A percentile compares a stretch with the other conserved stretches of the same genome.
Conservation (phyloP, 768 basidiomycete species). For the Pleurotus salmoneostramineus region DNA sequence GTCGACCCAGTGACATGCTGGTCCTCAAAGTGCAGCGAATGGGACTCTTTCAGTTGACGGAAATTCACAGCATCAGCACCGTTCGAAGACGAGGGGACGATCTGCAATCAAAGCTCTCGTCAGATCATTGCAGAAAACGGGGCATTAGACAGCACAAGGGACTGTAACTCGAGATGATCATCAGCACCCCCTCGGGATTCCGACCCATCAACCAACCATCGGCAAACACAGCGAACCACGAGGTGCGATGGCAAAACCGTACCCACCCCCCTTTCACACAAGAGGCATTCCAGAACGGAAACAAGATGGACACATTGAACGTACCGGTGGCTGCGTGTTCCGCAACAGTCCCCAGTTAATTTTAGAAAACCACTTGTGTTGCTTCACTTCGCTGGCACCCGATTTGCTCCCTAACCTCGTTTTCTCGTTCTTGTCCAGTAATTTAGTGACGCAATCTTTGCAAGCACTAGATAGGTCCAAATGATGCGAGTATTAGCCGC, state of each 20-base stretch:
- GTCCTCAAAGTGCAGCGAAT: slow-evolving; percentile 85
- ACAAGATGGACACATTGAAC: slow-evolving; percentile 23
- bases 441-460: slow-evolving; percentile 82
- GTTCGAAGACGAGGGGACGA: slow-evolving; percentile 73
- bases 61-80: slow-evolving; percentile 86
- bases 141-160: background rate
- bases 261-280: slow-evolving; percentile 7
- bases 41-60: slow-evolving; percentile 86
- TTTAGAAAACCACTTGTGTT: slow-evolving; percentile 96
- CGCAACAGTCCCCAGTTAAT: slow-evolving; percentile 96
- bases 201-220: background rate
- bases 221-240: slow-evolving; percentile 5
- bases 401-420: slow-evolving; percentile 86
- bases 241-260: slow-evolving; percentile 9
- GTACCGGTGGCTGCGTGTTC: slow-evolving; percentile 88
- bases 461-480: slow-evolving; percentile 56
- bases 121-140: background rate
- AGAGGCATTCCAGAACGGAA: slow-evolving; percentile 8
- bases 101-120: slow-evolving; percentile 44
- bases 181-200: background rate
- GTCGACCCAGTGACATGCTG: slow-evolving; percentile 35
- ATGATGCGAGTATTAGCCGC: slow-evolving; percentile 19
- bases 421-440: slow-evolving; percentile 90
- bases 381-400: slow-evolving; percentile 97
- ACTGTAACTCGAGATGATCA: background rate